Evolutionary conservation across 2,329 filamentous ascomycete genomes (phyloP).

Genomic region (Fonsecaea monophora): DNA sequence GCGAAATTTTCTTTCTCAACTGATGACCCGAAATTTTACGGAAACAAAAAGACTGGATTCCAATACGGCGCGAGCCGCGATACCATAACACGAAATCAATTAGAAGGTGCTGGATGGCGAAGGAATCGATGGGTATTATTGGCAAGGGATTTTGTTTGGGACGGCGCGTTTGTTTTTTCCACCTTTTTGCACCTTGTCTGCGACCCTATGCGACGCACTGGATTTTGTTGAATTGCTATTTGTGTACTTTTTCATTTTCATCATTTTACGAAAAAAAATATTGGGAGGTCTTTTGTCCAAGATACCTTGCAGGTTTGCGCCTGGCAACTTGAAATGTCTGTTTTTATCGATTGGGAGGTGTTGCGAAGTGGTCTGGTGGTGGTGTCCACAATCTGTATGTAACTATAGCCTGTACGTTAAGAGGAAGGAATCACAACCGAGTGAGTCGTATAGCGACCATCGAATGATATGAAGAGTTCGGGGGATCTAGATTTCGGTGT

Average conservation of each 20-base stretch:
- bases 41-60: constrained; percentile 14
- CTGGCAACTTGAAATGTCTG: constrained; percentile 34
- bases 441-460: constrained; percentile 1
- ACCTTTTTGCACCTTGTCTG: constrained; percentile 9
- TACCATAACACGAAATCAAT: constrained; percentile 13
- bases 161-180: constrained; percentile 14
- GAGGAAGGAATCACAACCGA: background rate
- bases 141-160: constrained; percentile 11
- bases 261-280: constrained; percentile 12
- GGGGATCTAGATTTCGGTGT: background rate
- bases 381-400: constrained; percentile 3
- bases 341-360: constrained; percentile 9
- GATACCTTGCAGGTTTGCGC: constrained; percentile 42
- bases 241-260: constrained; percentile 3
- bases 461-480: background rate
- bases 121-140: constrained; percentile 15
- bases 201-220: background rate
- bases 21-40: constrained; percentile 5
- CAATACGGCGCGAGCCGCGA: constrained; percentile 30
- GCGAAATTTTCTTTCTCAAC: background rate
- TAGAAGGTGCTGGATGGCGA: constrained; percentile 14
- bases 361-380: constrained; percentile 11
- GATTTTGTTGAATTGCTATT: background rate
- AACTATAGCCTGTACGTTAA: constrained; percentile 21
- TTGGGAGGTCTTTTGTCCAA: constrained; percentile 35